A percentile compares a stretch with the other conserved stretches of the same genome.
Conservation (phyloP, 2,329 filamentous ascomycete genomes). For the Aspergillus candidus region DNA sequence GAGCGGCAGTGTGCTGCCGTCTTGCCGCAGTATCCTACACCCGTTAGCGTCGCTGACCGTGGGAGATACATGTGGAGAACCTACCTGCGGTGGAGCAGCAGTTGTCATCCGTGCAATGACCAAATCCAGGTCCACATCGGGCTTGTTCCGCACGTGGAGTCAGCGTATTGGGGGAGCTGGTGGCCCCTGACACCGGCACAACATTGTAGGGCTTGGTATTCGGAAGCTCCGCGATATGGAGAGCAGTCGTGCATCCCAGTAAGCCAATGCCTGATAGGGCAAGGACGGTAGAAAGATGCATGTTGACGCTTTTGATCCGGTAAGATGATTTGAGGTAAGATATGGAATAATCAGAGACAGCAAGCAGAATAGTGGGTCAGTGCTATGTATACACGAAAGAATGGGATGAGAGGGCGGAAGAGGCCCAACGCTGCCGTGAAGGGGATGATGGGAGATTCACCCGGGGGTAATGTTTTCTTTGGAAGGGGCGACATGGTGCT, state of each 20-base stretch:
- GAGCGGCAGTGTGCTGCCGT: conserved; percentile 34
- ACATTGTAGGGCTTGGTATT: conserved; percentile 4
- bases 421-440: too few species aligned
- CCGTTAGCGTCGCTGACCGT: neutral
- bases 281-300: conserved; percentile 17
- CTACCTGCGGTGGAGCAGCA: conserved; percentile 38
- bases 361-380: conserved; percentile 1
- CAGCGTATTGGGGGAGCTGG: conserved; percentile 2
- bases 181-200: neutral
- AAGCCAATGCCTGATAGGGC: conserved; percentile 9
- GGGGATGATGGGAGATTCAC: too few species aligned
- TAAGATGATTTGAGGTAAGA: conserved; percentile 13
- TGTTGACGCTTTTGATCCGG: conserved; percentile 10
- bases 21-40: conserved; percentile 34
- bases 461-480: too few species aligned
- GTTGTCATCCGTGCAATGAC: conserved; percentile 28
- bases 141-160: conserved; percentile 15
- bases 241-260: conserved; percentile 9
- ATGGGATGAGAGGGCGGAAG: too few species aligned
- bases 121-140: conserved; percentile 31
- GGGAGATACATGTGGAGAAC: conserved; percentile 1
- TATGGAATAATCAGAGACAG: conserved; percentile 18
- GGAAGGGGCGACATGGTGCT: too few species aligned
- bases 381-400: too few species aligned
- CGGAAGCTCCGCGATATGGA: conserved; percentile 8